Percentiles rank a stretch among this genome's conserved stretches.
Evolutionary conservation across 1,139 yeast species (phyloP).

Genomic region (Yamadazyma dendronema): DNA sequence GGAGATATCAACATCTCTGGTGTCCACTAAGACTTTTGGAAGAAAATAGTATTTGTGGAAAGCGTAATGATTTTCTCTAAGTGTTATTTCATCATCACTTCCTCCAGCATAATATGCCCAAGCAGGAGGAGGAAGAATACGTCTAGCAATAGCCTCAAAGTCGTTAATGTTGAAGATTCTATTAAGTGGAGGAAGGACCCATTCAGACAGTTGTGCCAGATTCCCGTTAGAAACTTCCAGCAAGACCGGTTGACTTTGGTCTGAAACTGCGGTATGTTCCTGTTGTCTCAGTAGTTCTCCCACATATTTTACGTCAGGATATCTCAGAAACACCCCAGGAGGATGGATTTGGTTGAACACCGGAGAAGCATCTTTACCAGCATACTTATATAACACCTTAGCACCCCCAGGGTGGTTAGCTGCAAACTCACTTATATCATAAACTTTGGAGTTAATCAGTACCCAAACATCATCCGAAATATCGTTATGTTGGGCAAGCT

Average conservation of each 20-base stretch:
- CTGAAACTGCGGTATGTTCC: not conserved
- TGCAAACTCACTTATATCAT: conserved; percentile 25
- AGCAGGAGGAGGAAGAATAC: conserved; percentile 64
- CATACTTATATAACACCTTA: conserved; percentile 21
- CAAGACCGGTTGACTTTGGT: not conserved
- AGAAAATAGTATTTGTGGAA: conserved; percentile 78
- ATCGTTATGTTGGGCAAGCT: too few relatives aligned
- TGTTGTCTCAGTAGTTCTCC: too few relatives aligned
- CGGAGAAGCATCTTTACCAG: conserved; percentile 24
- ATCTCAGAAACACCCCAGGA: conserved; percentile 16
- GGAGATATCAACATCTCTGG: conserved; percentile 47
- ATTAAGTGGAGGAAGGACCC: too few relatives aligned
- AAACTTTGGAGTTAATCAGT: too few relatives aligned
- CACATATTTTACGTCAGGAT: not conserved
- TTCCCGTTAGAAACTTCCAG: not conserved
- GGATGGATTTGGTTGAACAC: conserved; percentile 20
- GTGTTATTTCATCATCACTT: conserved; percentile 78
- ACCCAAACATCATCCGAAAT: too few relatives aligned
- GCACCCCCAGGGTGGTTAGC: conserved; percentile 28
- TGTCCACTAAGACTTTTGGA: conserved; percentile 68
- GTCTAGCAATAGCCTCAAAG: conserved; percentile 74
- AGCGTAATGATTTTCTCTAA: conserved; percentile 82
- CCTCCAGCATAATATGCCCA: conserved; percentile 89
- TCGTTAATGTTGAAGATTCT: conserved; percentile 52
- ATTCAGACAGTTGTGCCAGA: not conserved